Base-by-base conservation (phyloP, 2,329 filamentous ascomycete species). In the Arthroderma sp. region DNA sequence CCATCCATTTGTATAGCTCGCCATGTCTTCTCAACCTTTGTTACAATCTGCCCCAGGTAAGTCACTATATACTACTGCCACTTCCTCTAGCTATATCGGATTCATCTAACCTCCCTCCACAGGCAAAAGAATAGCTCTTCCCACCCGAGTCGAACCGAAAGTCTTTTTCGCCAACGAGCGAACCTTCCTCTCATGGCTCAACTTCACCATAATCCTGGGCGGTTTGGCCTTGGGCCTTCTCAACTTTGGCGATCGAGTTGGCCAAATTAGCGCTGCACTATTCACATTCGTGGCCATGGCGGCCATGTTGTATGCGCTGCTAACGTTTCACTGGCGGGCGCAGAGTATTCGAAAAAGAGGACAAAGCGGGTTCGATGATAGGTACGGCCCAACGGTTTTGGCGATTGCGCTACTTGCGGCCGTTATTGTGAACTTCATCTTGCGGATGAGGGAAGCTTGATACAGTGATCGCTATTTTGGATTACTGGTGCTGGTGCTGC, bases 111-210 rank as follows among this genome's bases (percentile, higher is more conserved):
- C 43, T 38, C 48, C 36, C 41, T 34, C 15, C 10, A 42, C 57
- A 94, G 89, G 89, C 76, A 98, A 98, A 73, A 86, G 89, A 63
- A 96, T 98, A 64, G 89, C 91, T 58, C 86, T 98, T 53, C 91
- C 91, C 47, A 95, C 89, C 49, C 87, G 91, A 55, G 89, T 98
- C 67, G 91, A 98, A 68, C 91, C 91, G 58, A 98, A 98, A 70
- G 91, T 98, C 73, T 98, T 96, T 79, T 98, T 98, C 74, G 91
- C 91, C 69, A 98, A 98, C 74, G 91, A 98, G 71, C 86, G 91
- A 52, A 98, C 91, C 51, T 98, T 98, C 66, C 80, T 98, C 60
- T 94, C 87, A 68, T 98, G 91, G 91, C 85, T 98, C 61, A 98
- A 98, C 77, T 96, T 96, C 74, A 94, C 88, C 65, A 88, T 98